phyloP scores from a whole-genome alignment of 768 basidiomycete genomes.

The Xerocomellus dryophilus region DNA sequence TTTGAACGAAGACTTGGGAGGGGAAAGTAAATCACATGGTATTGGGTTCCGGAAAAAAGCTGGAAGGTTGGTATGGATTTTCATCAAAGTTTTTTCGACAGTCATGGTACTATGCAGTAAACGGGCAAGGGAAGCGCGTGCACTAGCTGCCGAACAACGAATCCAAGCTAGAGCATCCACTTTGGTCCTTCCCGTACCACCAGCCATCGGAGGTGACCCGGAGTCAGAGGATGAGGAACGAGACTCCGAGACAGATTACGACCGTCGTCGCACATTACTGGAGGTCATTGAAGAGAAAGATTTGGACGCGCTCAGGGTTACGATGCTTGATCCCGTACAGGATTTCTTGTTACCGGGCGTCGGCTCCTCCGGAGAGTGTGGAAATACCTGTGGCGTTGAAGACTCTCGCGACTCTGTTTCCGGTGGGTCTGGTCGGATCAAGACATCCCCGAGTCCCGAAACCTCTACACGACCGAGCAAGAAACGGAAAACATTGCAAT shows the following conservation, averaged over 20 bases:
- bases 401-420: background rate
- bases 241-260: constrained; percentile 42
- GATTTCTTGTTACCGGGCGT: constrained; percentile 46
- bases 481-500: constrained; percentile 19
- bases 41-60: constrained; percentile 72
- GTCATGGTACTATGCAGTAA: constrained; percentile 47
- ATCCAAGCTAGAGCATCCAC: constrained; percentile 38
- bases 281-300: constrained; percentile 45
- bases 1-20: constrained; percentile 43
- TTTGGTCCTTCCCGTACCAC: constrained; percentile 14
- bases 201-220: constrained; percentile 27
- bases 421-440: background rate
- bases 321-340: constrained; percentile 45
- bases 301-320: constrained; percentile 40
- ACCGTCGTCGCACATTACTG: constrained; percentile 52
- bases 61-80: constrained; percentile 44
- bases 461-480: constrained; percentile 12
- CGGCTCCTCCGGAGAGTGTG: background rate
- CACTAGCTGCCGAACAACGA: constrained; percentile 68
- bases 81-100: background rate
- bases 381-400: background rate
- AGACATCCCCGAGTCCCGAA: background rate
- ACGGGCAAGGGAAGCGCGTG: constrained; percentile 75
- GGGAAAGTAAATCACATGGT: constrained; percentile 42
- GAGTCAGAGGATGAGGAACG: constrained; percentile 41